phyloP scores from a whole-genome alignment of 2,329 filamentous ascomycete genomes.

The Ophiocordyceps camponoti-leonardi region DNA sequence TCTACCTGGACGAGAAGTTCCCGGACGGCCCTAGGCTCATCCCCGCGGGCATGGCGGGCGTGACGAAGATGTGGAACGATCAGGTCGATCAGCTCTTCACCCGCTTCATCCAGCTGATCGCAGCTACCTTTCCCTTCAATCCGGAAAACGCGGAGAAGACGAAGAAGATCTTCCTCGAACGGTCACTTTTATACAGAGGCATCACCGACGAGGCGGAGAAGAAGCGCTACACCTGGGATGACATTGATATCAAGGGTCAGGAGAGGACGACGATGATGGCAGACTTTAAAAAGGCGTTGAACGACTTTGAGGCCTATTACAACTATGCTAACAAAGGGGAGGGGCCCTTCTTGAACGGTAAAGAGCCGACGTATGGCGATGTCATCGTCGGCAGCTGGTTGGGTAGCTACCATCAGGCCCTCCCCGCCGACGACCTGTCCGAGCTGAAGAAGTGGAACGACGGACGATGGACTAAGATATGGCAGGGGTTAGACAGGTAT shows the following conservation, averaged over 20 bases:
- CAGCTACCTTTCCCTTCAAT: conserved; percentile 29
- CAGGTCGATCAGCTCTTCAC: conserved; percentile 37
- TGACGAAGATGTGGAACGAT: conserved; percentile 28
- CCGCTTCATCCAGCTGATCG: conserved; percentile 21
- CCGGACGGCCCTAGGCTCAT: conserved; percentile 30
- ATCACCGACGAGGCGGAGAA: neutral
- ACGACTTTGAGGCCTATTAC: conserved; percentile 18
- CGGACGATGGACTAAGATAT: conserved; percentile 30
- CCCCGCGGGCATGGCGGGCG: conserved; percentile 23
- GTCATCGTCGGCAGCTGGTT: conserved; percentile 40
- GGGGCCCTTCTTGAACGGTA: conserved; percentile 32
- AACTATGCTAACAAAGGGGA: conserved; percentile 19
- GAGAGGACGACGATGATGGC: conserved; percentile 17
- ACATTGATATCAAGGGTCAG: conserved; percentile 20
- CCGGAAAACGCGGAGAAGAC: conserved; percentile 24
- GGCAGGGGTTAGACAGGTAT: conserved; percentile 25
- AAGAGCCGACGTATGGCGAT: conserved; percentile 31
- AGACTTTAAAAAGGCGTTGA: conserved; percentile 23
- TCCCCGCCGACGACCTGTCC: conserved; percentile 29
- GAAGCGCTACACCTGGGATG: conserved; percentile 19
- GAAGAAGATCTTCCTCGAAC: conserved; percentile 29
- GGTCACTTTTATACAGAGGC: conserved; percentile 13
- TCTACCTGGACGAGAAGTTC: conserved; percentile 36
- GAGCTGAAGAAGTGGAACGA: conserved; percentile 28
- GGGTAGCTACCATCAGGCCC: conserved; percentile 21